phyloP scores from a whole-genome alignment of 139 green algal genomes.

The Auxenochlorella pyrenoidosa region DNA sequence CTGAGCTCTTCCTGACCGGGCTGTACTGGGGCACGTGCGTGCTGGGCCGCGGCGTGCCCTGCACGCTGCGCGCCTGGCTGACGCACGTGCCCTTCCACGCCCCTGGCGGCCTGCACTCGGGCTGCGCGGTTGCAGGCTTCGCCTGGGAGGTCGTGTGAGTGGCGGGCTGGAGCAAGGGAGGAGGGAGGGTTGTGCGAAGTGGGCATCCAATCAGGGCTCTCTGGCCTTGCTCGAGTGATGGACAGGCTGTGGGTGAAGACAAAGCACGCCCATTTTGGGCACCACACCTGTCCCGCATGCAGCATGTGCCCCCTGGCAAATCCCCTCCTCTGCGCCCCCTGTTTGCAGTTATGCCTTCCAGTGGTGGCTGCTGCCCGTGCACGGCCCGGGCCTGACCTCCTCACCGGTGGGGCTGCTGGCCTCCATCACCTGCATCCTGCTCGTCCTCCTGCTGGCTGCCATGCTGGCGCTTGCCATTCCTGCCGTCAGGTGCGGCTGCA shows the following conservation, averaged over 20 bases:
- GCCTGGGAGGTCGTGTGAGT: neutral
- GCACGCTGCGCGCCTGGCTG: conserved; percentile 1
- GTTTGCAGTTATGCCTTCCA: neutral
- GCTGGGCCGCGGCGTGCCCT: neutral
- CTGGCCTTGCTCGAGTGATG: neutral
- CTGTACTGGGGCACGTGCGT: neutral
- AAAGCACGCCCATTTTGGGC: too few relatives aligned
- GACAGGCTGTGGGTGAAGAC: neutral
- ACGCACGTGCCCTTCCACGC: neutral
- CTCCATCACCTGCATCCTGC: neutral
- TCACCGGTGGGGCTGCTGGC: neutral
- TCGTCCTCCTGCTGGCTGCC: neutral
- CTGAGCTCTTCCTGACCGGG: neutral
- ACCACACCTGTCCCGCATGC: too few relatives aligned
- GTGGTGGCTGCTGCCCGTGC: conserved; percentile 5
- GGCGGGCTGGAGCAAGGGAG: neutral
- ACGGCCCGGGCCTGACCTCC: neutral
- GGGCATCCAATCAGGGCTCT: neutral
- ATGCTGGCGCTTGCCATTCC: conserved; percentile 5
- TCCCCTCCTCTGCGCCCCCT: too few relatives aligned
- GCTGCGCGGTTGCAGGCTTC: neutral
- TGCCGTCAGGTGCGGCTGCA: neutral
- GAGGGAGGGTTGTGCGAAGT: neutral
- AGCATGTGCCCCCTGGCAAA: too few relatives aligned
- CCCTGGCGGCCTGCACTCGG: conserved; percentile 2